Conservation (phyloP, 306 rosid genomes). For the Calophaca sinica region DNA sequence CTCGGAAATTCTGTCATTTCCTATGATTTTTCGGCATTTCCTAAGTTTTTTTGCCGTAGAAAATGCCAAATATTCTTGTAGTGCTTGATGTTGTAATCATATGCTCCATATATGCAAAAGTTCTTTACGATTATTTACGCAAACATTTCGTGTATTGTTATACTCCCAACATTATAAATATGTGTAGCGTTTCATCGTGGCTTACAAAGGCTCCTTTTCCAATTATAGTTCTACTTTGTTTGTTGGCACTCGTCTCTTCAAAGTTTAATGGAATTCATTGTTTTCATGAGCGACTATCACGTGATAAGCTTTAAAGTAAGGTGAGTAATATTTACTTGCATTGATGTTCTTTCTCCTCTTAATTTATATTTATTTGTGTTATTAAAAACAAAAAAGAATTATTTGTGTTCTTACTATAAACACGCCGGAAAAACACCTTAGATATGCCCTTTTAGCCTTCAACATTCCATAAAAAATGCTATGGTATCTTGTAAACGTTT, state of each 20-base stretch:
- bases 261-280: constrained; percentile 34
- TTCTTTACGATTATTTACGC: neutral
- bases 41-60: no score
- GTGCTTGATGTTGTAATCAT: neutral
- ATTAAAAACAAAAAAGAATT: no score
- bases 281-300: constrained; percentile 21
- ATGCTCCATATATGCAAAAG: neutral
- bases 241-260: constrained; percentile 28
- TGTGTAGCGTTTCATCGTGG: neutral
- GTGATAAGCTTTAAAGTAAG: neutral
- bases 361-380: neutral
- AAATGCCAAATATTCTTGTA: no score
- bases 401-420: neutral
- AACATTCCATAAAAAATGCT: no score
- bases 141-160: neutral
- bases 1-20: no score
- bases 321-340: neutral
- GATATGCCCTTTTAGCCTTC: no score
- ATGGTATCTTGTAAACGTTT: no score
- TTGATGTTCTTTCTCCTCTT: neutral
- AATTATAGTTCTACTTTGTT: neutral
- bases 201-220: constrained; percentile 17
- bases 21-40: no score
- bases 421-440: no score
- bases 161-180: neutral